phyloP scores from a whole-genome alignment of 352 stramenopile genomes.

The Paralagenidium karlingii region DNA sequence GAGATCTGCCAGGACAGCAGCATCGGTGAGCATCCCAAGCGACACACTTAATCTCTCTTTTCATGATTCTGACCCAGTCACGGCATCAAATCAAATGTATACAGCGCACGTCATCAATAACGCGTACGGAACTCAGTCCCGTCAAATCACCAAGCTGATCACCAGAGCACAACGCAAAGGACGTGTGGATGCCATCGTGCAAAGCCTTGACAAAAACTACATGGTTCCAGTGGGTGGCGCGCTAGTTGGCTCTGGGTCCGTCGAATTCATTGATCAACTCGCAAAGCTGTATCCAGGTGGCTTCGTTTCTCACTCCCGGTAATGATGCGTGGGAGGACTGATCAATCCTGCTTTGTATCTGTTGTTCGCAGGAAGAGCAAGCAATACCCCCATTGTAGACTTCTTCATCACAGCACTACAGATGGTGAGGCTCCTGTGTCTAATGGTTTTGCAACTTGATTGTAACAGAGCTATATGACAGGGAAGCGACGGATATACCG shows the following conservation, averaged over 20 bases:
- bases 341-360: no score
- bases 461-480: background rate
- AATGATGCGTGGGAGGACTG: no score
- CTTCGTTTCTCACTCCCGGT: no score
- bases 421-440: conserved; percentile 64
- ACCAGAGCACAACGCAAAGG: conserved; percentile 84
- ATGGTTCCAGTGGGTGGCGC: conserved; percentile 92
- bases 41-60: background rate
- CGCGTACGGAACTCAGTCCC: conserved; percentile 96
- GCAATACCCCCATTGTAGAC: conserved; percentile 89
- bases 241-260: conserved; percentile 68
- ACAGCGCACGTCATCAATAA: conserved; percentile 97
- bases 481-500: conserved; percentile 76
- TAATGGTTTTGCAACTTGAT: background rate
- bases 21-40: conserved; percentile 28
- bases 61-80: background rate
- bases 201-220: conserved; percentile 99
- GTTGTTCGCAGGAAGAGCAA: no score
- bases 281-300: conserved; percentile 93
- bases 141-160: conserved; percentile 86
- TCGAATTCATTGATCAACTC: conserved; percentile 71
- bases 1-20: conserved; percentile 64
- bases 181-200: conserved; percentile 94
- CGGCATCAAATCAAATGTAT: no score
- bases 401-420: conserved; percentile 99